Conservation (phyloP, 140 eudicot species). For the Senecio squalidus region DNA sequence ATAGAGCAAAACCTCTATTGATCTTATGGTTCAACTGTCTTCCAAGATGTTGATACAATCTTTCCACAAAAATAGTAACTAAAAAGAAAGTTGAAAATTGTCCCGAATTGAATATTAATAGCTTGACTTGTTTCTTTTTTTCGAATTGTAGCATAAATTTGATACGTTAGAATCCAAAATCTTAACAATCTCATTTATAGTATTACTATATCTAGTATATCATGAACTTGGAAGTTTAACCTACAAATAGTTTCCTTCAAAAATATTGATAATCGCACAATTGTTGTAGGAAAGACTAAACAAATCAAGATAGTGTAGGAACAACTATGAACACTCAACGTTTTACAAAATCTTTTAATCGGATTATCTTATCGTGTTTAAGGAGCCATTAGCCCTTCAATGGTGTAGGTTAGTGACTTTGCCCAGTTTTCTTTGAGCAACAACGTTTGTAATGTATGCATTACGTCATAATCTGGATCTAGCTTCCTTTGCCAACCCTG, state of each 20-base stretch:
- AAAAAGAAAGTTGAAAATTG: too few species aligned
- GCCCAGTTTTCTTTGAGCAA: slow-evolving; percentile 92
- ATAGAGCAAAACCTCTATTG: too few species aligned
- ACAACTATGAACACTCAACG: slow-evolving; percentile 14
- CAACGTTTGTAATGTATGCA: slow-evolving; percentile 79
- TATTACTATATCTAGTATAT: too few species aligned
- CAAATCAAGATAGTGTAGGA: background rate
- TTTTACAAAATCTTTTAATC: slow-evolving; percentile 8
- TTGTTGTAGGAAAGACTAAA: background rate
- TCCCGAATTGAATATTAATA: too few species aligned
- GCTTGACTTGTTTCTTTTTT: too few species aligned
- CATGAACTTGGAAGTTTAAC: background rate
- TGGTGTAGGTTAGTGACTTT: slow-evolving; percentile 74
- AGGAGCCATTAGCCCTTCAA: slow-evolving; percentile 92
- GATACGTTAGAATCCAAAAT: background rate
- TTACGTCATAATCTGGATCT: slow-evolving; percentile 90
- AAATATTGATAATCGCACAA: background rate
- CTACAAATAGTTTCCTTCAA: background rate
- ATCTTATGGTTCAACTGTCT: too few species aligned
- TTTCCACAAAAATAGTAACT: too few species aligned
- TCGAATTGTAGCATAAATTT: too few species aligned
- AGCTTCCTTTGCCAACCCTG: slow-evolving; percentile 99
- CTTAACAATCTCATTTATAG: too few species aligned
- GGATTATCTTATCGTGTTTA: slow-evolving; percentile 3
- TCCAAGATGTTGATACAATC: too few species aligned